A percentile compares a stretch with the other conserved stretches of the same genome.
phyloP scores from a whole-genome alignment of 495 filamentous ascomycete species.

The Lindgomyces ingoldianus region DNA sequence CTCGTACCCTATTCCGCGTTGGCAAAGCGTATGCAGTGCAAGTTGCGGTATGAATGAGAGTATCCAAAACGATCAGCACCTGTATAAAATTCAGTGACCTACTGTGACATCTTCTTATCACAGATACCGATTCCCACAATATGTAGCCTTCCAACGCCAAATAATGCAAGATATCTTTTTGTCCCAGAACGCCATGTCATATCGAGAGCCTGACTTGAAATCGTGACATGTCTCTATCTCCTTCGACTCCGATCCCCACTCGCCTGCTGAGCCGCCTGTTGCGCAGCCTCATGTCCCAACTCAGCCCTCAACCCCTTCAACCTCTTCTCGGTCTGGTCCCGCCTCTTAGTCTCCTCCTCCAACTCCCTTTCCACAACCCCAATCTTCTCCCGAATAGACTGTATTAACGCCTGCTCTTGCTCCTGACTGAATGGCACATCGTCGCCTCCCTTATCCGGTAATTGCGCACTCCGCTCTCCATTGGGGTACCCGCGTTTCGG shows the following conservation, averaged over 20 bases:
- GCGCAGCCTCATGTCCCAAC: slow-evolving; percentile 34
- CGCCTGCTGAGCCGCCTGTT: slow-evolving; percentile 33
- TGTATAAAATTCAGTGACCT: too few relatives aligned
- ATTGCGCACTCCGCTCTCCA: slow-evolving; percentile 30
- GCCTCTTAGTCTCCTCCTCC: slow-evolving; percentile 22
- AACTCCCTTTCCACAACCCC: slow-evolving; percentile 30
- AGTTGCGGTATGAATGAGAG: too few relatives aligned
- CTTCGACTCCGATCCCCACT: slow-evolving; percentile 36
- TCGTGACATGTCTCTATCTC: slow-evolving; percentile 7
- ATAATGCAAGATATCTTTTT: background rate
- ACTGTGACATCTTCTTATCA: too few relatives aligned
- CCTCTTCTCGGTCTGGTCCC: slow-evolving; percentile 27
- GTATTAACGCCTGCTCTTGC: slow-evolving; percentile 27
- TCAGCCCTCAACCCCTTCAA: slow-evolving; percentile 25
- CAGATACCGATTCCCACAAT: too few relatives aligned
- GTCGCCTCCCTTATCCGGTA: slow-evolving; percentile 28
- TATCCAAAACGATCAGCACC: too few relatives aligned
- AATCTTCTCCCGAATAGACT: slow-evolving; percentile 20
- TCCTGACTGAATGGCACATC: slow-evolving; percentile 32
- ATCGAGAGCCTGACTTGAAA: background rate
- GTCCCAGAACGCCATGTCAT: background rate
- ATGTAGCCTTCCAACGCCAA: too few relatives aligned
- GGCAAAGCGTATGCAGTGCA: too few relatives aligned
- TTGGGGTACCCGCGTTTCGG: slow-evolving; percentile 31
- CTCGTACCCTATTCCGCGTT: too few relatives aligned